These are phyloP conservation scores for Spathaspora arborariae DNA, from an alignment of 805 yeast genomes.

Conservation along the genomic window DNA sequence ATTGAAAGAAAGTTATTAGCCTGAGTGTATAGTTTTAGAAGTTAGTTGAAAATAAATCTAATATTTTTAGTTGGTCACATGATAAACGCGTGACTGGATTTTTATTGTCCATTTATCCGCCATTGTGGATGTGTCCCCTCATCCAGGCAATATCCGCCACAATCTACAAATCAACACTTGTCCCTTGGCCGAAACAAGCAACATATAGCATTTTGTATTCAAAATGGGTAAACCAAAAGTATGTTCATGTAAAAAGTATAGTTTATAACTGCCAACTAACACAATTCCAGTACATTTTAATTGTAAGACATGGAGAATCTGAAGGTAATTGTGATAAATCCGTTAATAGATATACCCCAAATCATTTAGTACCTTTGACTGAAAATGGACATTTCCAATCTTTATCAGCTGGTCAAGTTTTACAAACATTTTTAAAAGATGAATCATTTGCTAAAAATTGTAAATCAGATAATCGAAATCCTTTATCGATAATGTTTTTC, in stretches of 20 bases:
- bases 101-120: background rate
- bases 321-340: slow-evolving; percentile 85
- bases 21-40: slow-evolving; percentile 6
- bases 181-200: background rate
- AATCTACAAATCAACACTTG: background rate
- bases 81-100: background rate
- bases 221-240: slow-evolving; percentile 9
- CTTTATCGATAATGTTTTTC: slow-evolving; percentile 58
- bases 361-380: slow-evolving; percentile 77
- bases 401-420: slow-evolving; percentile 51
- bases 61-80: too few species aligned
- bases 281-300: slow-evolving; percentile 54
- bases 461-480: slow-evolving; percentile 12
- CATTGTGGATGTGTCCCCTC: too few species aligned
- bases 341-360: slow-evolving; percentile 74
- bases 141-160: background rate
- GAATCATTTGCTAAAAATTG: slow-evolving; percentile 26
- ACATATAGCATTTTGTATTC: background rate
- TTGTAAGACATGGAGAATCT: slow-evolving; percentile 90
- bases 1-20: slow-evolving; percentile 51
- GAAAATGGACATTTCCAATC: slow-evolving; percentile 67
- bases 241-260: background rate
- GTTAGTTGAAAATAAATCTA: too few species aligned
- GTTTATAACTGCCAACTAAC: slow-evolving; percentile 1
- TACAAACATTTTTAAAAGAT: slow-evolving; percentile 35